phyloP scores from a whole-genome alignment of 441 rosid genomes.

The Bruguiera hainesii region DNA sequence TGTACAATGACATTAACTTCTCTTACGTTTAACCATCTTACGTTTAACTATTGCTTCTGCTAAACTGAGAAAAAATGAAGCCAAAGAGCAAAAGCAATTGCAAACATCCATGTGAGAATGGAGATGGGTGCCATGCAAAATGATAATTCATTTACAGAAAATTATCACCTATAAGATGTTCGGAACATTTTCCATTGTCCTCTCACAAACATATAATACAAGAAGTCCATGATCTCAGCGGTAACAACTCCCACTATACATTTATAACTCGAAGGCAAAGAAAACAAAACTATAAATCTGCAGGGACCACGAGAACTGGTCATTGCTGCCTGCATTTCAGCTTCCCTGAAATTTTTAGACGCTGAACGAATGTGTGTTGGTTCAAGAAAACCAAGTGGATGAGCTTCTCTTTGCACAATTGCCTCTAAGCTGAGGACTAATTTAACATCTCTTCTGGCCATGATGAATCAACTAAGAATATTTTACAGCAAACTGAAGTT shows the following conservation, averaged over 20 bases:
- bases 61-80: no score
- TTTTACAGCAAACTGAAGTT: background rate
- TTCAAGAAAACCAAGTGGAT: slow-evolving; percentile 19
- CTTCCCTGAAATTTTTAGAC: no score
- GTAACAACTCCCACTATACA: slow-evolving; percentile 32
- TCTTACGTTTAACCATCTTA: no score
- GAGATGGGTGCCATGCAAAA: background rate
- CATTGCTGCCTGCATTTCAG: no score
- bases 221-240: slow-evolving; percentile 19
- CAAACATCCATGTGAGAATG: no score
- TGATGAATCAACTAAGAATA: background rate
- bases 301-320: slow-evolving; percentile 12
- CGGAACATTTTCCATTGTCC: background rate
- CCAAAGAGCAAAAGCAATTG: no score
- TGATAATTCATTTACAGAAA: slow-evolving; percentile 19
- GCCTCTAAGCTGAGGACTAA: background rate
- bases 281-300: slow-evolving; percentile 11
- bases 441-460: background rate
- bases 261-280: slow-evolving; percentile 10
- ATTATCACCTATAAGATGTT: background rate
- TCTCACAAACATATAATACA: slow-evolving; percentile 25
- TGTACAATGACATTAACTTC: no score
- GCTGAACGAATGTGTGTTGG: slow-evolving; percentile 14
- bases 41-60: no score
- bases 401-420: background rate